These are phyloP conservation scores for Coniochaeta pulveracea DNA, from an alignment of 2,329 filamentous ascomycete species.

Conservation along the genomic window DNA sequence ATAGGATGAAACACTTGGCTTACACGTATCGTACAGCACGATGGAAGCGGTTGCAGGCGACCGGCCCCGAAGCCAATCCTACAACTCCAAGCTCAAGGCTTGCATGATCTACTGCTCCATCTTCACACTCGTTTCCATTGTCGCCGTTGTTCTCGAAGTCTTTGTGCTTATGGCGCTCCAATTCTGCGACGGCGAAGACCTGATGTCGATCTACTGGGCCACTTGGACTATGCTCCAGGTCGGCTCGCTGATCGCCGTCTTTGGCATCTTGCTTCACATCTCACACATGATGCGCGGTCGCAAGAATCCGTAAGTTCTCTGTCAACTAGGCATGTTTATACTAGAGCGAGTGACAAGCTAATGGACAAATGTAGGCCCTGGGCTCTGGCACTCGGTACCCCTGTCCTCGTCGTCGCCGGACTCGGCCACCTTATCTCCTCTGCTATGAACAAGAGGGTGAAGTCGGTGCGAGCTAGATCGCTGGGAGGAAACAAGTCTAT, in stretches of 20 bases:
- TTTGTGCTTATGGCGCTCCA: constrained; percentile 41
- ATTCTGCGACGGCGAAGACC: constrained; percentile 48
- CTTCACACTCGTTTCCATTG: constrained; percentile 32
- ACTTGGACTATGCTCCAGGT: constrained; percentile 50
- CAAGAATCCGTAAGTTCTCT: constrained; percentile 35
- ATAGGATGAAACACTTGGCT: no score
- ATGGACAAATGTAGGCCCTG: constrained; percentile 33
- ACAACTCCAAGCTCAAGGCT: constrained; percentile 22
- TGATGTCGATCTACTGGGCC: constrained; percentile 49
- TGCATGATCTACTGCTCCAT: constrained; percentile 30
- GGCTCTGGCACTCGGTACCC: constrained; percentile 48
- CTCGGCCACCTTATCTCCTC: constrained; percentile 35
- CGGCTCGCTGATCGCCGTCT: constrained; percentile 45
- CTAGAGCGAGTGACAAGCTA: constrained; percentile 1
- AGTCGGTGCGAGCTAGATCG: constrained; percentile 10
- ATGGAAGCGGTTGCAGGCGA: constrained; percentile 18
- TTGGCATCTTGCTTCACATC: constrained; percentile 42
- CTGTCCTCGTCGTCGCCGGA: constrained; percentile 46
- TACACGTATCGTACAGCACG: constrained; percentile 12
- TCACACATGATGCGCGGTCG: constrained; percentile 35
- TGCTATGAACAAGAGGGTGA: constrained; percentile 22
- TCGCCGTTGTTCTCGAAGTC: constrained; percentile 40
- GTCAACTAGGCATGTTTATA: constrained; percentile 5
- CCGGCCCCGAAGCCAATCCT: constrained; percentile 16
- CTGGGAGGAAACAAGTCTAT: constrained; percentile 2